Evolutionary conservation across 192 early-diverging fungal genomes (phyloP), one percentile per base, ranked within the genome.

Genomic region (Gonapodya prolifera): DNA sequence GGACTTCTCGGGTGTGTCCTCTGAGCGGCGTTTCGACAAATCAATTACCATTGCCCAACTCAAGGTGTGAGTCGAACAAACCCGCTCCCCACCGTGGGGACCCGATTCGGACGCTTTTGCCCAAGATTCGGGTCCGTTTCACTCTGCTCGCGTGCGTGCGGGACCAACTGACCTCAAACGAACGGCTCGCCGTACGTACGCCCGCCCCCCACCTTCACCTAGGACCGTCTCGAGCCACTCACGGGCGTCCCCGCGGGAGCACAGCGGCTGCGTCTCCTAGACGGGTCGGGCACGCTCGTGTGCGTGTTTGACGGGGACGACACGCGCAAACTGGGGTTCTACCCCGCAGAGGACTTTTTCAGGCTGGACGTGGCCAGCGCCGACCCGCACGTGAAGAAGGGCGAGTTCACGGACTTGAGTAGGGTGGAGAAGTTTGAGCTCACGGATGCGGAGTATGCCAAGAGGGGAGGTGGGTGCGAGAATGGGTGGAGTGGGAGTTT

Each of bases 361-460:
- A 30, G 77, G 34, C 8, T 71, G 1, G 79, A 94, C 87, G 90
- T 94, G 33, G 79, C 82, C 18, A 91, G 94, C 80, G 79, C 85
- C 1, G 92, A 94, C 78, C 92, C 92, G 33, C 84, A 83, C 69
- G 81, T 85, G 17, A 77, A 83, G 69, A 86, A 83, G 73, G 88
- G 91, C 35, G 91, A 94, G 79, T 98, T 85, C 83, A 94, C 87
- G 35, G 97, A 99, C 83, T 83, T 93, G 1, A 94, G 93, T 2
- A 86, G 92, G 70, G 97, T 99, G 29, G 87, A 98, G 78, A 99
- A 99, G 82, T 96, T 92, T 81, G 96, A 95, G 80, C 88, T 99
- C 69, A 81, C 88, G 0, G 94, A 97, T 30, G 92, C 93, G 2
- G 93, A 96, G 77, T 99, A 99, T 79, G 87, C 91, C 31, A 93